phyloP scores from a whole-genome alignment of 2,329 filamentous ascomycete species.

The Hypoxylon sp. region DNA sequence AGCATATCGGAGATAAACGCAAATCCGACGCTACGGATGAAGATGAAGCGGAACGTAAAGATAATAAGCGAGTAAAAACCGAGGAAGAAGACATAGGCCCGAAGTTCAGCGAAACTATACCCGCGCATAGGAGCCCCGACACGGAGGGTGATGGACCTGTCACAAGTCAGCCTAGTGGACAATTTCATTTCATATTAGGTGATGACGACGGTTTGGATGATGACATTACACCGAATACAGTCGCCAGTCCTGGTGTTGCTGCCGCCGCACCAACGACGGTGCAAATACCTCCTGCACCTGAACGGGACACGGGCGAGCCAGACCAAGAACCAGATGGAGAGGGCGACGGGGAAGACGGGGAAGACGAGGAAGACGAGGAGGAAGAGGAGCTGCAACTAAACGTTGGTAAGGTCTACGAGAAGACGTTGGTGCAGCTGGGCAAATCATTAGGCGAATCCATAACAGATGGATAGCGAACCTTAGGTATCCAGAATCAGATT shows the following conservation, averaged over 20 bases:
- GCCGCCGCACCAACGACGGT: background rate
- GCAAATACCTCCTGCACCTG: conserved; percentile 20
- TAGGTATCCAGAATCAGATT: background rate
- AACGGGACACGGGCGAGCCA: conserved; percentile 28
- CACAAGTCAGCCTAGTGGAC: conserved; percentile 23
- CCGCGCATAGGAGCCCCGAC: conserved; percentile 14
- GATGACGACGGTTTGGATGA: conserved; percentile 51
- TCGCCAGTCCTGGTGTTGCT: conserved; percentile 2
- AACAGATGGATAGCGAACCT: conserved; percentile 15
- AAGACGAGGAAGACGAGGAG: conserved; percentile 60
- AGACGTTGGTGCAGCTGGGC: conserved; percentile 81
- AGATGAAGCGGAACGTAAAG: conserved; percentile 24
- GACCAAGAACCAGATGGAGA: conserved; percentile 50
- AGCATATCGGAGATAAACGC: conserved; percentile 41
- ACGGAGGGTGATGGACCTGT: conserved; percentile 13
- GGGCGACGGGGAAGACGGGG: conserved; percentile 55
- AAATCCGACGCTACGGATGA: conserved; percentile 42
- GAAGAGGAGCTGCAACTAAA: conserved; percentile 74
- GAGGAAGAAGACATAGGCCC: conserved; percentile 39
- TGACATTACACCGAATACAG: conserved; percentile 32
- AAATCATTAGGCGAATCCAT: conserved; percentile 68
- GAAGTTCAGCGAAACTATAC: conserved; percentile 29
- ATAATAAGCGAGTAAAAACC: conserved; percentile 45
- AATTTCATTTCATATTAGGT: conserved; percentile 54
- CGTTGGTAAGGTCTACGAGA: conserved; percentile 83